Evolutionary conservation across 768 basidiomycete genomes (phyloP), one percentile per base, ranked within the genome.

Genomic region (Rhodotorula paludigena): DNA sequence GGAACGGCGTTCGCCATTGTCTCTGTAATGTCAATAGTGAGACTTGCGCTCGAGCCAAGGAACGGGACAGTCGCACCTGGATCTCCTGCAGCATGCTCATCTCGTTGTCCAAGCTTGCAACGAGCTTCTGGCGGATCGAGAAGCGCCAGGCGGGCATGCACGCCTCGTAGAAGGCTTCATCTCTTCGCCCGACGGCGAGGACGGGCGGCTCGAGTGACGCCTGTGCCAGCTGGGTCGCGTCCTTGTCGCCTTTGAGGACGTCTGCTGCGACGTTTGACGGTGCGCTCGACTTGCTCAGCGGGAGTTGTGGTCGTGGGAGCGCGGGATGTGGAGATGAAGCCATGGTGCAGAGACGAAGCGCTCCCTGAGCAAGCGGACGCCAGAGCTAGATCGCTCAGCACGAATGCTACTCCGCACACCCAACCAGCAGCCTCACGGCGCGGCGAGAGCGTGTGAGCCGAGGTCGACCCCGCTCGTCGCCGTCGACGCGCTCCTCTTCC

Each of bases 121-220:
- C 38, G 42, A 73, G 62, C 23, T 25, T 21, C 28, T 66, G 49
- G 21, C 74, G 52, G 5, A 75, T 3, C 3, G 9, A 14, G 45
- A 68, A 69, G 32, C 73, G 47, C 67, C 70, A 70, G 10, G 41
- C 41, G 6, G 70, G 73, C 59, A 74, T 57, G 23, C 60, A 3
- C n/a, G 42, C 23, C 28, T n/a, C 32, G 44, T 69, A 69, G 30
- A 51, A 41, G n/a, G 12, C 48, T 0, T 42, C 45, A 0, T 56
- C 54, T 7, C 16, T 18, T 2, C 47, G 2, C 10, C 68, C 68
- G 8, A 69, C 68, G 1, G 68, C 61, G 28, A 57, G 36, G 12
- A n/a, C 47, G 25, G 30, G 36, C 3, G 44, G 11, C 36, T 21
- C 16, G 20, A 10, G 20, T 20, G 20, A 7, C 11, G 33, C n/a